phyloP scores from a whole-genome alignment of 768 basidiomycete genomes.

The Goffeauzyma gilvescens region DNA sequence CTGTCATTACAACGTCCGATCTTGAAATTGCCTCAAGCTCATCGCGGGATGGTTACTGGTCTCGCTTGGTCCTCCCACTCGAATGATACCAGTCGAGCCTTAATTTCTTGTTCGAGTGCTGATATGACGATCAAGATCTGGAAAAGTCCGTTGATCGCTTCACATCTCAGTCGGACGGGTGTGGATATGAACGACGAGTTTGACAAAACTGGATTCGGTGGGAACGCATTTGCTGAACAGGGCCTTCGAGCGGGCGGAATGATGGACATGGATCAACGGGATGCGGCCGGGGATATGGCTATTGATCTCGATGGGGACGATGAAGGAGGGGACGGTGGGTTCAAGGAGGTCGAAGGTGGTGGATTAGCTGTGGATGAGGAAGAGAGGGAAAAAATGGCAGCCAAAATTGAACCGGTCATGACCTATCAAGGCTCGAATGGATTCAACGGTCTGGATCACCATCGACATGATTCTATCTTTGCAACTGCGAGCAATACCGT shows the following conservation, averaged over 20 bases:
- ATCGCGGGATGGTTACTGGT: slow-evolving; percentile 32
- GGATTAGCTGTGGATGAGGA: slow-evolving; percentile 23
- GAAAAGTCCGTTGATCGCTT: slow-evolving; percentile 25
- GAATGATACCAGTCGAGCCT: slow-evolving; percentile 24
- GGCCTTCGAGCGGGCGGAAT: slow-evolving; percentile 7
- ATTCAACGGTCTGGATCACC: slow-evolving; percentile 92
- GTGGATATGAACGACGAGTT: slow-evolving; percentile 23
- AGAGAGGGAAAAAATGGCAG: slow-evolving; percentile 19
- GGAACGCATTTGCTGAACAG: slow-evolving; percentile 24
- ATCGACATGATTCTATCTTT: slow-evolving; percentile 68
- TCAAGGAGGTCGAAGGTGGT: slow-evolving; percentile 22
- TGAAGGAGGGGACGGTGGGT: slow-evolving; percentile 15
- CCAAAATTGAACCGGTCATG: slow-evolving; percentile 41
- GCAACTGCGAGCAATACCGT: slow-evolving; percentile 84
- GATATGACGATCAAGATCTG: slow-evolving; percentile 33
- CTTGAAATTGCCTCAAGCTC: slow-evolving; percentile 31
- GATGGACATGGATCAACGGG: slow-evolving; percentile 25
- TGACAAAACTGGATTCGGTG: slow-evolving; percentile 10
- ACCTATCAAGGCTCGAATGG: slow-evolving; percentile 70
- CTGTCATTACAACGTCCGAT: slow-evolving; percentile 27
- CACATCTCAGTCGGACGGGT: slow-evolving; percentile 18
- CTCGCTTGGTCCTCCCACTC: slow-evolving; percentile 30
- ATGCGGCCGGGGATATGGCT: slow-evolving; percentile 16
- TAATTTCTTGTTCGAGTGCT: slow-evolving; percentile 29
- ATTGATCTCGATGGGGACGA: no score